phyloP scores from a whole-genome alignment of 495 filamentous ascomycete genomes.

The Rhizodiscina lignyota region DNA sequence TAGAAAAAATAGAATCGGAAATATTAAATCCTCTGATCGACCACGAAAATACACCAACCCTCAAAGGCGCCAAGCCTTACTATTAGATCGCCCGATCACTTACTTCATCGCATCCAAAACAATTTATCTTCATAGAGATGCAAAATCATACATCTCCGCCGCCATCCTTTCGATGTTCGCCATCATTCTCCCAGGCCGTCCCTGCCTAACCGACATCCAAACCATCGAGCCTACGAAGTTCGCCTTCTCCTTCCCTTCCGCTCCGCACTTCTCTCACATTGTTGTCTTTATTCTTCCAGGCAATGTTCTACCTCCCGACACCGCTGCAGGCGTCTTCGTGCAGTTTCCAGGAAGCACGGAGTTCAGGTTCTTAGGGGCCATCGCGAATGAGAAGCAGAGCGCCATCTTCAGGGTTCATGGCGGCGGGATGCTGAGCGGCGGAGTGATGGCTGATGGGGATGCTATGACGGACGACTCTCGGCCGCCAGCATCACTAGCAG shows the following conservation, averaged over 20 bases:
- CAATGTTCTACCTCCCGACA: constrained; percentile 49
- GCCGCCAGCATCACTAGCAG: constrained; percentile 3
- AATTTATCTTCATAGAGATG: too few relatives aligned
- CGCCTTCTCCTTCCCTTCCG: constrained; percentile 42
- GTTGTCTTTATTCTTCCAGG: constrained; percentile 83
- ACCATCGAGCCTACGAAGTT: constrained; percentile 48
- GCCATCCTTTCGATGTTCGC: constrained; percentile 24
- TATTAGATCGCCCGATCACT: too few relatives aligned
- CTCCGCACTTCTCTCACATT: constrained; percentile 56
- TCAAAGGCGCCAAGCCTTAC: too few relatives aligned
- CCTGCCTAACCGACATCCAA: constrained; percentile 45
- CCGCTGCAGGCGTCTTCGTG: constrained; percentile 79
- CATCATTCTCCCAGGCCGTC: constrained; percentile 28
- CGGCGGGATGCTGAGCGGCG: constrained; percentile 18
- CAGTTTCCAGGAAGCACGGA: constrained; percentile 38
- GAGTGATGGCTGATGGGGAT: constrained; percentile 28
- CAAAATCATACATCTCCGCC: background rate
- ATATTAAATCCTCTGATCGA: too few relatives aligned
- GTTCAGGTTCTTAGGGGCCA: constrained; percentile 72
- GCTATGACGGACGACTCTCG: constrained; percentile 21
- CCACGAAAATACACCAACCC: too few relatives aligned
- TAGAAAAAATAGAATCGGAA: too few relatives aligned
- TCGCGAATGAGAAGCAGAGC: constrained; percentile 75
- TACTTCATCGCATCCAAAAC: too few relatives aligned
- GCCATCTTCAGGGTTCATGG: constrained; percentile 52